phyloP scores from a whole-genome alignment of 1,284 basidiomycete species.

The Acaromyces ingoldii region DNA sequence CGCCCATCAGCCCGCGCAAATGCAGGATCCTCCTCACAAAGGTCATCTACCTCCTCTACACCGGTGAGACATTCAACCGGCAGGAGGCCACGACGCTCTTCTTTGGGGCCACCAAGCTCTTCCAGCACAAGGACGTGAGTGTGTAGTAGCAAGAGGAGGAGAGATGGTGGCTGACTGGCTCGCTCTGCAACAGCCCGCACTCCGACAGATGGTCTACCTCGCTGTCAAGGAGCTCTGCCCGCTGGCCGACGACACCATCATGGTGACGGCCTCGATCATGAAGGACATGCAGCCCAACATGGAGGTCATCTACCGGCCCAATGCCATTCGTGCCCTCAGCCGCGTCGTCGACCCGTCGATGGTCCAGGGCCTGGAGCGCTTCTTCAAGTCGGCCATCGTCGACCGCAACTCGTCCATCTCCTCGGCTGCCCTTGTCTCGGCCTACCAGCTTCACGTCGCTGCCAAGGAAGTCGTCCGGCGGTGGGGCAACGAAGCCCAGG shows the following conservation, averaged over 20 bases:
- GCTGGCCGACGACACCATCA: constrained; percentile 94
- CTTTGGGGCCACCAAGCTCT: constrained; percentile 98
- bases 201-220: constrained; percentile 96
- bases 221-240: constrained; percentile 96
- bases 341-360: constrained; percentile 95
- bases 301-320: constrained; percentile 96
- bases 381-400: constrained; percentile 99
- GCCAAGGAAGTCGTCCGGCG: constrained; percentile 79
- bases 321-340: constrained; percentile 92
- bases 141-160: neutral
- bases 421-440: constrained; percentile 90
- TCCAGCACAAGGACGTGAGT: constrained; percentile 97
- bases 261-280: constrained; percentile 99
- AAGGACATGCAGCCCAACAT: constrained; percentile 99
- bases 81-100: constrained; percentile 97
- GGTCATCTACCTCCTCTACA: constrained; percentile 92
- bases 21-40: constrained; percentile 93
- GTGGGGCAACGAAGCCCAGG: constrained; percentile 98
- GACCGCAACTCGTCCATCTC: constrained; percentile 94
- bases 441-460: constrained; percentile 90
- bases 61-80: constrained; percentile 88
- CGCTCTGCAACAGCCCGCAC: constrained; percentile 64
- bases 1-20: constrained; percentile 79
- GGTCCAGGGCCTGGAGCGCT: constrained; percentile 96
- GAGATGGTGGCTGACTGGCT: neutral